A percentile compares a stretch with the other conserved stretches of the same genome.
Evolutionary conservation across 331 rosid genomes (phyloP).

Genomic region (Malus hybrid): DNA sequence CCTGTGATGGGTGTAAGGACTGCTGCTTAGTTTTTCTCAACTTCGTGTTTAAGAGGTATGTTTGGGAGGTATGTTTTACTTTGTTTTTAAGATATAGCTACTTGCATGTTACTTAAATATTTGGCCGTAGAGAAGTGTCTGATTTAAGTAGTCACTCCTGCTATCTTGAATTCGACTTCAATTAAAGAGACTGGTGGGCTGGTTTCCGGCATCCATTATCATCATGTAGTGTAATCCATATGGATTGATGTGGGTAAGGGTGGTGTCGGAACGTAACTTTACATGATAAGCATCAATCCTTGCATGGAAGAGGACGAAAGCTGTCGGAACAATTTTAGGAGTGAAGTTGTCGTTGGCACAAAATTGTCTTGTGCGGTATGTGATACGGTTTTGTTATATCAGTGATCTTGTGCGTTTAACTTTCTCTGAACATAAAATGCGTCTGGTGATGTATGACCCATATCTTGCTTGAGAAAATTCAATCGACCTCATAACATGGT

Average conservation of each 20-base stretch:
- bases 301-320: background rate
- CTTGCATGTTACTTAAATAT: slow-evolving; percentile 9
- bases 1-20: slow-evolving; percentile 35
- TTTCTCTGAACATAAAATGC: background rate
- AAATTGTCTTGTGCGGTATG: background rate
- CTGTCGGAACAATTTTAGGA: background rate
- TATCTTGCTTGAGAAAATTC: background rate
- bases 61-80: slow-evolving; percentile 39
- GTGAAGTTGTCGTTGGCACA: background rate
- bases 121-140: background rate
- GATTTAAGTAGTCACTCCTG: background rate
- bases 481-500: background rate
- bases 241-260: background rate
- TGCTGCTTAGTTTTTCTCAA: slow-evolving; percentile 41
- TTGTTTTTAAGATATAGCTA: background rate
- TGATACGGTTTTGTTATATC: background rate
- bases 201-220: background rate
- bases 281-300: background rate
- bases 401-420: background rate
- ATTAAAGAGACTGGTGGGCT: background rate
- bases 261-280: background rate
- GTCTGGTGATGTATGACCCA: background rate
- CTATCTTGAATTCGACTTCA: background rate
- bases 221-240: background rate
- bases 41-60: slow-evolving; percentile 37